Evolutionary conservation across 176 grass and related monocot species (phyloP), one percentile per base, ranked within the genome.

Genomic region (Stipa capillata): DNA sequence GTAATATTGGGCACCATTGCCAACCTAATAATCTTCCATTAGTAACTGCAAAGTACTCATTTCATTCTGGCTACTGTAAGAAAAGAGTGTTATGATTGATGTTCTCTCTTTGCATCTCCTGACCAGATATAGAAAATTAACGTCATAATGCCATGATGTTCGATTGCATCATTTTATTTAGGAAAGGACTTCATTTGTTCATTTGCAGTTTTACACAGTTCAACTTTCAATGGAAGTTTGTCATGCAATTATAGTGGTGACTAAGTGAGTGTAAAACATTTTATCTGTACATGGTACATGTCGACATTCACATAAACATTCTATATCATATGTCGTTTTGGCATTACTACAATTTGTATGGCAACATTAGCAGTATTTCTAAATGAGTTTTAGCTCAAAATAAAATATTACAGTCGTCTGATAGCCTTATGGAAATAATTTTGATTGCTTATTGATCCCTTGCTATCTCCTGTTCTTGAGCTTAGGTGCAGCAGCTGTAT

Each of bases 401-500:
- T 66, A 58, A 7, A 73, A 71, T 45, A 65, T 10, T 44, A 7
- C 10, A 4, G 8, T 49, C 21, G 2, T 47, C 2, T 56, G 1
- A 10, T 58, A 57, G 5, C 48, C 66, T 56, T n/a, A n/a, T n/a
- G n/a, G n/a, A n/a, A n/a, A n/a, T n/a, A n/a, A n/a, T n/a, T n/a
- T n/a, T 59, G 6, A 16, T 37, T 35, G 59, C 42, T 79, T 47
- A 8, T 65, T 83, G 28, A 73, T 17, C 56, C 4, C 21, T 83
- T 74, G 31, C 10, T 32, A 29, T 43, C 35, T 78, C 18, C 35
- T 82, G 24, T 64, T 60, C 25, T 87, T 77, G 52, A 59, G 24
- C 68, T 74, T 82, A 97, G 95, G 87, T 98, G 54, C 72, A 87
- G 17, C 95, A 94, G 78, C 90, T 66, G 20, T 94, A 57, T 81